Percentiles rank a stretch among this genome's conserved stretches.
These are phyloP conservation scores for Neohortaea acidophila DNA, from an alignment of 495 filamentous ascomycete genomes.

Conservation along the genomic window DNA sequence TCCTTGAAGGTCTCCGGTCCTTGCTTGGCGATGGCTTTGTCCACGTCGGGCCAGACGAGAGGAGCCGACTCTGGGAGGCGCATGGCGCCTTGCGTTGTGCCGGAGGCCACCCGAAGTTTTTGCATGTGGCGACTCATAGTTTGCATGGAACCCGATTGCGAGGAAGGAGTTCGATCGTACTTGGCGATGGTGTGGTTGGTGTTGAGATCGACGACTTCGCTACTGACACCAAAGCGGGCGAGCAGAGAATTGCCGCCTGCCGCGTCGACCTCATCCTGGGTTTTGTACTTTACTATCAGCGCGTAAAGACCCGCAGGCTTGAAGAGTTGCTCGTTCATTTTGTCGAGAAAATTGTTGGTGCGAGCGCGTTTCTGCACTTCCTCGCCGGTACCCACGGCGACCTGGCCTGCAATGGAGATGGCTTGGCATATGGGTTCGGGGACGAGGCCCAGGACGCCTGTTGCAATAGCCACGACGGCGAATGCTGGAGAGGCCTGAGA, in stretches of 20 bases:
- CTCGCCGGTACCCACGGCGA: constrained; percentile 25
- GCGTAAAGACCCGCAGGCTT: constrained; percentile 43
- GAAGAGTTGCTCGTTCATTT: constrained; percentile 44
- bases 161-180: constrained; percentile 13
- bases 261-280: constrained; percentile 23
- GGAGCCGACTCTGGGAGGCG: constrained; percentile 39
- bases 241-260: neutral
- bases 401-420: constrained; percentile 32
- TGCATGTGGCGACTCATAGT: constrained; percentile 25
- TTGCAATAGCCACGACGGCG: constrained; percentile 12
- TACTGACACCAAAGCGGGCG: constrained; percentile 4
- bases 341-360: constrained; percentile 40
- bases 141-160: neutral
- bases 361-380: constrained; percentile 24
- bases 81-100: constrained; percentile 33
- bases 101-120: constrained; percentile 26
- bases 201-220: constrained; percentile 21
- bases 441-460: constrained; percentile 19
- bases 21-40: constrained; percentile 17
- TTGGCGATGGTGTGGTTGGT: constrained; percentile 20
- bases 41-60: constrained; percentile 39
- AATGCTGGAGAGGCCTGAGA: constrained; percentile 20
- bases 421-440: constrained; percentile 32
- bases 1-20: constrained; percentile 25
- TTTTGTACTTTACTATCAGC: constrained; percentile 45